Conservation (phyloP, 129 eudicot species). For the Flaveria trinervia region DNA sequence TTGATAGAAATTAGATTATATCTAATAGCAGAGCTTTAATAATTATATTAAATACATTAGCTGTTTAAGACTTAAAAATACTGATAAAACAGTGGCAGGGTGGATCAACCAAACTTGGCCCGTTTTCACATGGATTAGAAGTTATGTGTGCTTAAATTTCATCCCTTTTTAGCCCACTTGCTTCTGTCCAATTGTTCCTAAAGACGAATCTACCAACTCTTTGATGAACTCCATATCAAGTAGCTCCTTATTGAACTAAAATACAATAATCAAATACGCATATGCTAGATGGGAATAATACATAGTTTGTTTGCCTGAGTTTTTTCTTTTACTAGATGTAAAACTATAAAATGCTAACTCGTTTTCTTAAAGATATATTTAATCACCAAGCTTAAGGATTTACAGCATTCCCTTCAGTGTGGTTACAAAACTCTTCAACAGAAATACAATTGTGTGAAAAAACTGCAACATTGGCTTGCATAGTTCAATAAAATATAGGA, state of each 20-base stretch:
- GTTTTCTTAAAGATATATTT: not conserved
- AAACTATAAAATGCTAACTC: not conserved
- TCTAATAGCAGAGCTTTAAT: not conserved
- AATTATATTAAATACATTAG: too few species aligned
- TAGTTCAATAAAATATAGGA: not conserved
- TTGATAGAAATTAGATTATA: not conserved
- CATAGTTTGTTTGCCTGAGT: not conserved
- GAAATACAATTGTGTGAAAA: not conserved
- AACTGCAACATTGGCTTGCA: slow-evolving; percentile 4
- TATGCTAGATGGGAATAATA: not conserved
- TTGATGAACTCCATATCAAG: not conserved
- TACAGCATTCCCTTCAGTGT: not conserved
- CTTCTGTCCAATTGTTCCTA: not conserved
- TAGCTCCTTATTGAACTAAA: not conserved
- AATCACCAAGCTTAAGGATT: not conserved
- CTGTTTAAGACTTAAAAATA: too few species aligned
- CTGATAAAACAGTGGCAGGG: too few species aligned
- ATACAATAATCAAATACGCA: not conserved
- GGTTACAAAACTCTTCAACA: not conserved
- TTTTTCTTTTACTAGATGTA: not conserved
- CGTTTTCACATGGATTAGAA: not conserved
- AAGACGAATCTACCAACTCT: not conserved
- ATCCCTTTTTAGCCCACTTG: not conserved
- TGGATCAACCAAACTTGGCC: too few species aligned
- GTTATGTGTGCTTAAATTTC: not conserved